phyloP scores from a whole-genome alignment of 805 yeast genomes.

The Nakazawaea ernobii region DNA sequence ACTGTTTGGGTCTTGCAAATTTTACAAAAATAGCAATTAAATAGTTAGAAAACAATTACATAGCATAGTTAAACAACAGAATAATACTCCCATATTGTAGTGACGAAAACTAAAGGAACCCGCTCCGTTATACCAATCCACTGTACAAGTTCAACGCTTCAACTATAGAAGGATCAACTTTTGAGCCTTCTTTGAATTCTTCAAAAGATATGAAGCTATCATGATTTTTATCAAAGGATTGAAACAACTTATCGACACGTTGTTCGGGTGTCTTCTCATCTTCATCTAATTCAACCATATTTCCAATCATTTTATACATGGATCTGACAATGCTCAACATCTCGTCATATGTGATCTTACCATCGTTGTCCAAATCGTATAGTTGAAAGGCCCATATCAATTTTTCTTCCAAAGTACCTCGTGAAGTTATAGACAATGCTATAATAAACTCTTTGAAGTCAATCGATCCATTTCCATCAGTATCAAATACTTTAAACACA shows the following conservation, averaged over 20 bases:
- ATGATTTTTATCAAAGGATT: constrained; percentile 61
- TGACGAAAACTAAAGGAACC: no score
- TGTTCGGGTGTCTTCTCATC: constrained; percentile 92
- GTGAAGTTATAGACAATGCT: constrained; percentile 78
- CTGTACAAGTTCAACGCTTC: constrained; percentile 76
- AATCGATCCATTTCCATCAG: constrained; percentile 70
- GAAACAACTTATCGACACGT: constrained; percentile 78
- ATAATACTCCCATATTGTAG: no score
- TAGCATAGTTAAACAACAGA: no score
- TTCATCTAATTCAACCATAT: constrained; percentile 81
- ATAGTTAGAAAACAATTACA: no score
- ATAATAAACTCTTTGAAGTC: constrained; percentile 91
- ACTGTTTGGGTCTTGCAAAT: no score
- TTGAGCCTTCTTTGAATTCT: constrained; percentile 79
- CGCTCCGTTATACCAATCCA: constrained; percentile 54
- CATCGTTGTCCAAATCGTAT: constrained; percentile 80
- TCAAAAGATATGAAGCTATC: constrained; percentile 69
- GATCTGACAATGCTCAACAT: constrained; percentile 75
- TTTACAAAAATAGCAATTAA: no score
- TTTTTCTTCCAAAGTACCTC: constrained; percentile 83
- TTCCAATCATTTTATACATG: constrained; percentile 92
- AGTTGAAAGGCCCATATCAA: constrained; percentile 84
- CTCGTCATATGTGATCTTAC: constrained; percentile 70
- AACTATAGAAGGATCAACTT: constrained; percentile 69
- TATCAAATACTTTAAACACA: constrained; percentile 85